Evolutionary conservation across 2,329 filamentous ascomycete species (phyloP).

Genomic region (Cladosporium sp.): DNA sequence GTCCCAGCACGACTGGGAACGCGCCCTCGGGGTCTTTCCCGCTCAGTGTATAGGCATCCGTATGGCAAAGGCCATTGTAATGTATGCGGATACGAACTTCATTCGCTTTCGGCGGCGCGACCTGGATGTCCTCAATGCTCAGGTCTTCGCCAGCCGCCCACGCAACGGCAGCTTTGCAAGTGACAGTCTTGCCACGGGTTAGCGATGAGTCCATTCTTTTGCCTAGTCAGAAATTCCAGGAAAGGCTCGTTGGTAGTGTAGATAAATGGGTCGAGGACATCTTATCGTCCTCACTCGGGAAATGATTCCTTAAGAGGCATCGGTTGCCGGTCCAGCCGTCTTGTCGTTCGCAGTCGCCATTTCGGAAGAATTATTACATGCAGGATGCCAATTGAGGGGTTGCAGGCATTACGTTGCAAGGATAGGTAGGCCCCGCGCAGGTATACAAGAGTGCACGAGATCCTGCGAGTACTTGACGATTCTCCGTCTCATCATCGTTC

Average conservation of each 20-base stretch:
- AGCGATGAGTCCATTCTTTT: slow-evolving; percentile 41
- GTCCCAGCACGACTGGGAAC: slow-evolving; percentile 80
- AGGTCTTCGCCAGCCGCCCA: slow-evolving; percentile 91
- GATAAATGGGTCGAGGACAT: background rate
- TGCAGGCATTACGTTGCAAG: background rate
- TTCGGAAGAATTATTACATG: background rate
- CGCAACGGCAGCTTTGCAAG: slow-evolving; percentile 81
- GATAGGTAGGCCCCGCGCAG: background rate
- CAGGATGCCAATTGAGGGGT: background rate
- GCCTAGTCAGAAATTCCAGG: background rate
- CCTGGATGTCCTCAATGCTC: slow-evolving; percentile 84
- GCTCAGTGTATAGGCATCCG: slow-evolving; percentile 86
- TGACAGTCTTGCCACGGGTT: slow-evolving; percentile 75
- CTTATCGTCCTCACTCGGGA: background rate
- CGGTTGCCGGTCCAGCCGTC: slow-evolving; percentile 1
- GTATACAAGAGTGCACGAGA: background rate
- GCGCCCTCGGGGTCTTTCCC: slow-evolving; percentile 94
- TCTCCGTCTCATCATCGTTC: background rate
- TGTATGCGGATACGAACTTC: slow-evolving; percentile 94
- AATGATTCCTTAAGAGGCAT: slow-evolving; percentile 1
- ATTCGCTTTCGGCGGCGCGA: slow-evolving; percentile 78
- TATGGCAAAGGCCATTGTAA: slow-evolving; percentile 97
- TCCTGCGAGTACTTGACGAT: background rate
- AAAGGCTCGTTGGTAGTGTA: background rate
- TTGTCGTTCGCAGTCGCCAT: background rate